These are phyloP conservation scores for Coemansia linderi DNA, from an alignment of 371 early-diverging fungal genomes.

Conservation along the genomic window DNA sequence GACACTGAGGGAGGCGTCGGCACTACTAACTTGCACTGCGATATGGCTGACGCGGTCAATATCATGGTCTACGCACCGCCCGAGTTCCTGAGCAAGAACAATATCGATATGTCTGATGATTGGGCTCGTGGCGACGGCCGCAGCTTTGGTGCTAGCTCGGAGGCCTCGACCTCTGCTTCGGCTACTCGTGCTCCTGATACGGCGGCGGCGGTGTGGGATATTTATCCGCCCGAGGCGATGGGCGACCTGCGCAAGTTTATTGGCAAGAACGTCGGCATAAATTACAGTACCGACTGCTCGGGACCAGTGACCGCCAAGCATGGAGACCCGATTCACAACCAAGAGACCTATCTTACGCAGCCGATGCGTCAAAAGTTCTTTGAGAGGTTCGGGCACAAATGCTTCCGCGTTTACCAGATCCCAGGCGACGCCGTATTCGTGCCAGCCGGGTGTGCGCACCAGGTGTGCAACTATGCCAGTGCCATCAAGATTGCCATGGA, in stretches of 20 bases:
- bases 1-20: constrained; percentile 56
- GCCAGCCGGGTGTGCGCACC: constrained; percentile 77
- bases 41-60: constrained; percentile 77
- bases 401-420: constrained; percentile 63
- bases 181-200: no score
- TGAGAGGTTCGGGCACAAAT: constrained; percentile 49
- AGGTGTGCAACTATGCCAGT: constrained; percentile 66
- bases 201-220: constrained; percentile 68
- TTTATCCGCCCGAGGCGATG: constrained; percentile 60
- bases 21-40: constrained; percentile 71
- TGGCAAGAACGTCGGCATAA: constrained; percentile 18
- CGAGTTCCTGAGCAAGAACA: constrained; percentile 12
- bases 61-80: constrained; percentile 62
- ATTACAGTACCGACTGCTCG: background rate
- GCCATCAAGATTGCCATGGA: constrained; percentile 71
- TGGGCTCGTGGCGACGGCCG: constrained; percentile 16
- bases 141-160: background rate
- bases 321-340: constrained; percentile 68
- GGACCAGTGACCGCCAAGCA: background rate
- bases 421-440: constrained; percentile 74
- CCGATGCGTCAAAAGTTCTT: constrained; percentile 53
- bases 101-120: constrained; percentile 18
- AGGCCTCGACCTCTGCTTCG: background rate
- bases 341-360: constrained; percentile 61
- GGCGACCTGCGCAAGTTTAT: constrained; percentile 58